phyloP scores from a whole-genome alignment of 306 rosid species.

The Cucurbita maxima region DNA sequence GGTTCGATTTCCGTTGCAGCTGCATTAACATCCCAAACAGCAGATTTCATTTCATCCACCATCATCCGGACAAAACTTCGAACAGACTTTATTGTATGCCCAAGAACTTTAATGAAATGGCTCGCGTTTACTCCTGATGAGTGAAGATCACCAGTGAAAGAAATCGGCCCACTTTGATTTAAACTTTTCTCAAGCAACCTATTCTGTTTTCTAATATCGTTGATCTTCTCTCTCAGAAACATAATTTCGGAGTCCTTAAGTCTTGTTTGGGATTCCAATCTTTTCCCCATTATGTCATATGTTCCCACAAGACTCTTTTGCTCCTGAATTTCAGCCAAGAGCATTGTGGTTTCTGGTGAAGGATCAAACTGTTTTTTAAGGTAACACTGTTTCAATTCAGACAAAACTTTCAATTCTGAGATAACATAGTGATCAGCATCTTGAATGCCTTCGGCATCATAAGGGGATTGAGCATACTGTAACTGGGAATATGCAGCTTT shows the following conservation, averaged over 20 bases:
- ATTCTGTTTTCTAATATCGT: conserved; percentile 43
- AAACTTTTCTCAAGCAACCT: conserved; percentile 42
- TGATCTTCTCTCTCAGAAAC: conserved; percentile 55
- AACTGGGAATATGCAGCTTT: conserved; percentile 77
- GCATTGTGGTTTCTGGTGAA: conserved; percentile 36
- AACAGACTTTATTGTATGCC: conserved; percentile 38
- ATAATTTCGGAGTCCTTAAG: conserved; percentile 61
- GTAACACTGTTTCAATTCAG: conserved; percentile 70
- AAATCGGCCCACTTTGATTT: conserved; percentile 47
- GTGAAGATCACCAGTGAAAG: conserved; percentile 35
- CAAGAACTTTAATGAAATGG: conserved; percentile 44
- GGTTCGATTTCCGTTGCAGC: conserved; percentile 44
- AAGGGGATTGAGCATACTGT: conserved; percentile 65
- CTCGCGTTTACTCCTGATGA: conserved; percentile 36
- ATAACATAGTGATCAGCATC: conserved; percentile 45
- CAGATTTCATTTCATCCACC: conserved; percentile 55
- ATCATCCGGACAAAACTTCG: conserved; percentile 48
- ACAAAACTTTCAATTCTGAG: conserved; percentile 49
- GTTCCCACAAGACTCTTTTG: conserved; percentile 51
- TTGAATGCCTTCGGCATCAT: conserved; percentile 64
- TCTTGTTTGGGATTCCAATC: conserved; percentile 54
- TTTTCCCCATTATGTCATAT: conserved; percentile 52
- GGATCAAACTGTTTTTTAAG: conserved; percentile 65
- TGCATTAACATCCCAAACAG: conserved; percentile 51
- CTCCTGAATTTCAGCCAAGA: conserved; percentile 69